Base-by-base conservation (phyloP, 2,329 filamentous ascomycete species). In the Didymella lethalis region DNA sequence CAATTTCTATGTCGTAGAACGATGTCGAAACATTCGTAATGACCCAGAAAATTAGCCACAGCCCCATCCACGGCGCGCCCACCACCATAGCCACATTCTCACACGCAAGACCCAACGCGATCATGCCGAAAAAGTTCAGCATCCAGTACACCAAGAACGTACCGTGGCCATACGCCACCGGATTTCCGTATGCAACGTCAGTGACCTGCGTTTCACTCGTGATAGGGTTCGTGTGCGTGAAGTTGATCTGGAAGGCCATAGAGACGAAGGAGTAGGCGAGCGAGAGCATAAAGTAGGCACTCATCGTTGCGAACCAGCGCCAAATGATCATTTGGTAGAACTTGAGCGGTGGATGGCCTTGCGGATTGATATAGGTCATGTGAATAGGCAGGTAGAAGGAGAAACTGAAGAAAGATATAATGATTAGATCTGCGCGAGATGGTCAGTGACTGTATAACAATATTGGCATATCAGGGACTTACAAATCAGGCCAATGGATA, bases 31-130 rank as follows among this genome's bases (percentile, higher is more conserved):
- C 85, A 65, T 90, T 90, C 7, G 85, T 83, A 55, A 90, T 87
- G 41, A 89, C 85, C 86, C 86, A 88, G 66, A 88, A 89, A 55
- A 89, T 88, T 2, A 90, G 75, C 82, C 87, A 90, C 0, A 88
- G 71, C 0, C 85, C 82, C 50, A 80, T 84, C 86, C 86, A 89
- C 0, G 85, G 87, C 64, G 84, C 79, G 0, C 85, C 86, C 4
- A 89, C 77, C 2, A 88, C 66, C 84, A 88, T 88, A 0, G 84
- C 84, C 28, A 87, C 82, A 65, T 89, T 89, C 75, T 90, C 87
- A 67, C 85, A 88, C 0, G 87, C 85, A 2, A 90, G 74, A 0
- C 86, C 87, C 1, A 90, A 68, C 0, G 86, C 86, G 8, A 81
- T 78, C 87, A 90, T 89, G 8, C 86, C 87, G 0, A 84, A 77